These are phyloP conservation scores for Penicillium sclerotigenum DNA, from an alignment of 2,329 filamentous ascomycete genomes.

Conservation along the genomic window DNA sequence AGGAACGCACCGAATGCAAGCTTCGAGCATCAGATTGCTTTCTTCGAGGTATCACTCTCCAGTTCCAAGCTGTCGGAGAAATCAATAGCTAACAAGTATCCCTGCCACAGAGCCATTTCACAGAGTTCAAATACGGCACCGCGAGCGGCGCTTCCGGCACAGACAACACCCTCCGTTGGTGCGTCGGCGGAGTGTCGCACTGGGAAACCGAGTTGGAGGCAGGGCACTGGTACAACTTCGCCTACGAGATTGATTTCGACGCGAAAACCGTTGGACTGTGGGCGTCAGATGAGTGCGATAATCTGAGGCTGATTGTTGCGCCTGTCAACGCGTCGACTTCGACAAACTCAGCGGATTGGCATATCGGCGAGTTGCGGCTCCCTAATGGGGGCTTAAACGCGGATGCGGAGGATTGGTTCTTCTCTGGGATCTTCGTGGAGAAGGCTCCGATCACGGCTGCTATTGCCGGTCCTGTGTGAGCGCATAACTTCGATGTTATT, in stretches of 20 bases:
- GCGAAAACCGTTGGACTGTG: constrained; percentile 63
- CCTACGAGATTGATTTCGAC: constrained; percentile 69
- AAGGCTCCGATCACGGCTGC: constrained; percentile 47
- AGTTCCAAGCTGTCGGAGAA: too few relatives aligned
- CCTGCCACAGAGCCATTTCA: constrained; percentile 65
- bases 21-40: constrained; percentile 65
- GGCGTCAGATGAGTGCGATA: constrained; percentile 62
- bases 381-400: constrained; percentile 55
- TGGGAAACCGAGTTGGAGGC: constrained; percentile 63
- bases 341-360: constrained; percentile 69
- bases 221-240: constrained; percentile 71
- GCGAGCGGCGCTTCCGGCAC: constrained; percentile 44
- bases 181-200: constrained; percentile 57
- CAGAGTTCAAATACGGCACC: constrained; percentile 67
- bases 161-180: constrained; percentile 61
- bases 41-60: constrained; percentile 43
- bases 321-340: constrained; percentile 60
- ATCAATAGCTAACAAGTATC: background rate
- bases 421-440: constrained; percentile 70
- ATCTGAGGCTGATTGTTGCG: constrained; percentile 57
- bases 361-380: constrained; percentile 66
- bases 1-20: constrained; percentile 60
- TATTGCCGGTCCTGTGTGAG: constrained; percentile 34
- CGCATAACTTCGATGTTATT: too few relatives aligned
- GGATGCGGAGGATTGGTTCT: constrained; percentile 64